Evolutionary conservation across 2,329 filamentous ascomycete species (phyloP).

Genomic region (Ophiostoma ulmi): DNA sequence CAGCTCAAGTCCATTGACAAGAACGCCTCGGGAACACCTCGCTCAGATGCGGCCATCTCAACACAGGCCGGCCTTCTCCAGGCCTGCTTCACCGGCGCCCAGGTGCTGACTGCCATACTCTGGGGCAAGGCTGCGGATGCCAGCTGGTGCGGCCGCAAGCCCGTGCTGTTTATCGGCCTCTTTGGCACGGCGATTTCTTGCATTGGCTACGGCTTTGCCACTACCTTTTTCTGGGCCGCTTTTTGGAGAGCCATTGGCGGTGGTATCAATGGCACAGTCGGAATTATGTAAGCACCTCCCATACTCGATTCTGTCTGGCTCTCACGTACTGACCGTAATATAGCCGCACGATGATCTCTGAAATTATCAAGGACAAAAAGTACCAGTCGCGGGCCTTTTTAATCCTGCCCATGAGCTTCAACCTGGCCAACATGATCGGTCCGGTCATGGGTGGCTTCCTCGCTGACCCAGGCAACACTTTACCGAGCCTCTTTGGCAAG

Average conservation of each 20-base stretch:
- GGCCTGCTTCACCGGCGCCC: conserved; percentile 66
- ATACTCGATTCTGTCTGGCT: not conserved
- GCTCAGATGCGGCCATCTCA: conserved; percentile 24
- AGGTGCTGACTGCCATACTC: conserved; percentile 67
- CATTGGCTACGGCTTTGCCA: conserved; percentile 67
- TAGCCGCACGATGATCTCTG: conserved; percentile 42
- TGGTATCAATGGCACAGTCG: conserved; percentile 46
- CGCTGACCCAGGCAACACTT: conserved; percentile 58
- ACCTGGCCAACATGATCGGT: conserved; percentile 57
- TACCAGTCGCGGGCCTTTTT: conserved; percentile 42
- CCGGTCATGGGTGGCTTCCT: conserved; percentile 56
- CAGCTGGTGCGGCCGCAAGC: conserved; percentile 59
- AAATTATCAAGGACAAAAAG: conserved; percentile 43
- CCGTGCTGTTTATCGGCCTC: conserved; percentile 64
- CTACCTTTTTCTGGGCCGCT: conserved; percentile 58
- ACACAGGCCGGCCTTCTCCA: conserved; percentile 65
- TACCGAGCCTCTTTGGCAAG: conserved; percentile 59
- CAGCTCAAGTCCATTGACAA: conserved; percentile 27
- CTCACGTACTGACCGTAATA: not conserved
- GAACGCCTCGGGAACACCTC: not conserved
- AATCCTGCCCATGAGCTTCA: conserved; percentile 63
- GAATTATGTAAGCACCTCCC: conserved; percentile 35
- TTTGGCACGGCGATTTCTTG: conserved; percentile 61
- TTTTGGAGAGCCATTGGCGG: conserved; percentile 64
- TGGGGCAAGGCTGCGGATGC: conserved; percentile 65